A percentile compares a stretch with the other conserved stretches of the same genome.
Conservation (phyloP, 176 grass and related monocot species). For the Aegilops bicornis region DNA sequence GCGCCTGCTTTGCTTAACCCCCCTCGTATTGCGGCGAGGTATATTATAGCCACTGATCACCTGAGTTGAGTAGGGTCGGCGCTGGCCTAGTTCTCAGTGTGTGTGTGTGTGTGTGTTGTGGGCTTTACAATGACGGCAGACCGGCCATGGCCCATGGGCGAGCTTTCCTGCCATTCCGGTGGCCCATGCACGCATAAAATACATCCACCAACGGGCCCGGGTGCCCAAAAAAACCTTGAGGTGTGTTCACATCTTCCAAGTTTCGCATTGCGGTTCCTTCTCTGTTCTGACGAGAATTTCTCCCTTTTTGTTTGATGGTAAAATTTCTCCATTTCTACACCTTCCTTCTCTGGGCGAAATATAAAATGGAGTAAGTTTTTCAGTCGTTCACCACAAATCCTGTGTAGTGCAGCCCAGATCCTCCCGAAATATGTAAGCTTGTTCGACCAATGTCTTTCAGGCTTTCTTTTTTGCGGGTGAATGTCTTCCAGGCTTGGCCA, state of each 20-base stretch:
- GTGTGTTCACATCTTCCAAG: neutral
- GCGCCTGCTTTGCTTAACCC: neutral
- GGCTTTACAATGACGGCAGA: neutral
- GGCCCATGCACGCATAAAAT: neutral
- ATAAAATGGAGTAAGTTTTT: no score
- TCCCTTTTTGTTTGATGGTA: no score
- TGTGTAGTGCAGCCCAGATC: no score
- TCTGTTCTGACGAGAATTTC: no score
- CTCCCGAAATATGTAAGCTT: no score
- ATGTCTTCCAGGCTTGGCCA: neutral
- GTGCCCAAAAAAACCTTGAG: neutral
- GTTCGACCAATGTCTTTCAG: no score
- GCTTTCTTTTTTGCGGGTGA: neutral
- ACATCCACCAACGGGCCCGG: neutral
- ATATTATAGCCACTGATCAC: neutral
- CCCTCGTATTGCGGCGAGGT: neutral
- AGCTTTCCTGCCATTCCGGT: constrained; percentile 21
- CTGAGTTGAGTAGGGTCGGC: neutral
- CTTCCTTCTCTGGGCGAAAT: no score
- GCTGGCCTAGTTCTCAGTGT: neutral
- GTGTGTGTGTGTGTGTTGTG: neutral
- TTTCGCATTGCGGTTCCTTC: no score
- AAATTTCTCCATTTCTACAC: no score
- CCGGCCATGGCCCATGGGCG: neutral
- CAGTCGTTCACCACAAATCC: no score